Percentiles rank a stretch among this genome's conserved stretches.
Evolutionary conservation across 75 land plant species (phyloP).

Genomic region (Pinus tabuliformis): DNA sequence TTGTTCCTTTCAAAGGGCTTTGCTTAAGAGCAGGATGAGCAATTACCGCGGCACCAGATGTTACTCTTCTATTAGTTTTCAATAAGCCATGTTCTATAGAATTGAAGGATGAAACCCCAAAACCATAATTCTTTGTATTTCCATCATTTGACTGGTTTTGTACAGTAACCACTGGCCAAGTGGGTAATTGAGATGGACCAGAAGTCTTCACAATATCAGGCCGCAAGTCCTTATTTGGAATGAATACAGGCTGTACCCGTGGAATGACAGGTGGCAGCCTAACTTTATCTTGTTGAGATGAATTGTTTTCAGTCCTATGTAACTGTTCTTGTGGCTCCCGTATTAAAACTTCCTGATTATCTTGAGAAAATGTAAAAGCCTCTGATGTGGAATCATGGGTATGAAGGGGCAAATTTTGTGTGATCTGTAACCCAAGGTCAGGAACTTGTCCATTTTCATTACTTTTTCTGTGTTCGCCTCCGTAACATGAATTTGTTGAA

Average conservation of each 20-base stretch:
- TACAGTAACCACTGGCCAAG: neutral
- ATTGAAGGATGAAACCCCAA: neutral
- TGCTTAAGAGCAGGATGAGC: conserved; percentile 1
- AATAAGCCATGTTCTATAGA: neutral
- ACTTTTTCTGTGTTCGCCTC: neutral
- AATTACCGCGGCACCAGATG: neutral
- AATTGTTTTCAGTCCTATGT: neutral
- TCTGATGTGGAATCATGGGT: conserved; percentile 3
- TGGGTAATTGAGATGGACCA: neutral
- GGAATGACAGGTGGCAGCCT: neutral
- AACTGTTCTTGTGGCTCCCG: conserved; percentile 1
- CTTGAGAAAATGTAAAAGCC: neutral
- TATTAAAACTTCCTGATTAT: neutral
- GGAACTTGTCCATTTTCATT: neutral
- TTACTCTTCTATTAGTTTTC: neutral
- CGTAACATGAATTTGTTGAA: neutral
- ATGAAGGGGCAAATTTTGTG: neutral
- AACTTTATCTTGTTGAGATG: neutral
- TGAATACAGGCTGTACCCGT: neutral
- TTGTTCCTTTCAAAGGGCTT: conserved; percentile 1
- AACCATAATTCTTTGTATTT: conserved; percentile 1
- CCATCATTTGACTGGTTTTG: neutral
- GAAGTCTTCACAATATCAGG: neutral
- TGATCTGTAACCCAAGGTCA: neutral
- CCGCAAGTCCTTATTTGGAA: neutral